Conservation (phyloP, 441 rosid genomes). For the Corymbia citriodora region DNA sequence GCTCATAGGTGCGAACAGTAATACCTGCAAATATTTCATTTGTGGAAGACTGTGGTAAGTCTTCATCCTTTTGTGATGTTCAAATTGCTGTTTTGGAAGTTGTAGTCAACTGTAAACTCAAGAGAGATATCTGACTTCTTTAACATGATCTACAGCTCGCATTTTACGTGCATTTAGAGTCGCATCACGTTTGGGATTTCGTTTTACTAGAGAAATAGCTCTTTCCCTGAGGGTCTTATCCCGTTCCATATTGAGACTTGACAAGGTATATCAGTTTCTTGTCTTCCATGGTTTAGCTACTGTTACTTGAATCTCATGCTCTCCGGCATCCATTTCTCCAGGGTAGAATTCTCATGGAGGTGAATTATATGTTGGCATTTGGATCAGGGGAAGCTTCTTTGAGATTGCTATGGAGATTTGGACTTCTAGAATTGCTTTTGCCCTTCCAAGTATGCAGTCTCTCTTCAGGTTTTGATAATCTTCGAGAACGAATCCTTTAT, state of each 20-base stretch:
- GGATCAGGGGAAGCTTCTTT: conserved; percentile 94
- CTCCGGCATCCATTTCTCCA: conserved; percentile 16
- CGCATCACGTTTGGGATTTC: conserved; percentile 80
- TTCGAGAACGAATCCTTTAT: neutral
- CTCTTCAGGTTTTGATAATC: neutral
- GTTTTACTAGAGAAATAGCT: conserved; percentile 75
- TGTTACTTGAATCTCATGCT: conserved; percentile 4
- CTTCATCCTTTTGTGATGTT: neutral
- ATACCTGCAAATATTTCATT: conserved; percentile 68
- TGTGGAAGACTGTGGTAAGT: conserved; percentile 81
- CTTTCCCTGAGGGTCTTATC: conserved; percentile 55
- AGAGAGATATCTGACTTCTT: neutral
- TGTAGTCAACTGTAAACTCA: neutral
- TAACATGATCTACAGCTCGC: conserved; percentile 49
- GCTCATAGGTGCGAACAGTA: conserved; percentile 64
- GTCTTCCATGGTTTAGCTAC: neutral
- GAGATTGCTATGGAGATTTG: conserved; percentile 77
- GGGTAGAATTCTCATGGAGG: conserved; percentile 88
- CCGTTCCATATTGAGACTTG: conserved; percentile 52
- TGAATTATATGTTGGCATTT: conserved; percentile 94
- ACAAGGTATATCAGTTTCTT: conserved; percentile 47
- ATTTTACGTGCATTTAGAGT: conserved; percentile 87
- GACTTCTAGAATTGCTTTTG: conserved; percentile 72
- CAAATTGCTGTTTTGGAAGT: neutral
- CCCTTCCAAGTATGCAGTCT: conserved; percentile 47